Base-by-base conservation (phyloP, 257 asterid species). In the Solanum infundibuliforme region DNA sequence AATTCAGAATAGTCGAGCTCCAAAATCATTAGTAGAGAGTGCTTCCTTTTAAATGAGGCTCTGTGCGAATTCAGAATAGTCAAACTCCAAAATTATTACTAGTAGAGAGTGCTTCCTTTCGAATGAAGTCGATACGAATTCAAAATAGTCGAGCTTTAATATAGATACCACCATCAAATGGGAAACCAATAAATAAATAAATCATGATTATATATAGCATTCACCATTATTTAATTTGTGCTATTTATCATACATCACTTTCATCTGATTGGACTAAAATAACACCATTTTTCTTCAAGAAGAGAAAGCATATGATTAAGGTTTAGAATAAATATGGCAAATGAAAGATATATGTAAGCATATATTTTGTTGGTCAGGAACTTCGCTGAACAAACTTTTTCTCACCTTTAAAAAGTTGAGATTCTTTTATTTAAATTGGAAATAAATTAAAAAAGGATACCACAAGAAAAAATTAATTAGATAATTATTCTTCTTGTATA, bases 81-180 rank as follows among this genome's bases (percentile, higher is more conserved):
- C 60, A 2, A 14, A 16, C 1, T 52, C 23, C 18, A 48, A 48
- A 48, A 48, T 48, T 16, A 48, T 48, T 48, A 39, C 43, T 9
- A 48, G 8, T 48, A 48, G 1, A 16, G 60, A 5, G 3, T 2
- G 1, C 3, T 48, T 48, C 0, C 23, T 48, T 48, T 48, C 0
- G 1, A 52, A 16, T 52, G 0, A 16, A 0, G 4, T 2, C 62
- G 0, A 1, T 41, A 0, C 6, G 6, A 4, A 46, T 46, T 46
- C 1, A 46, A 4, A 16, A 52, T 52, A 52, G 0, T 6, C n/a
- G 0, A 16, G 9, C 23, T 52, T 0, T 1, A 52, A 52, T 52
- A 52, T 52, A 16, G 0, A 52, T 52, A 6, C 0, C 3, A 52
- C 0, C 1, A 52, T 18, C 4, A 43, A 0, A 52, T 52, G 0